Base-by-base conservation (phyloP, 208 protist species). In the Novymonas esmeraldas region DNA sequence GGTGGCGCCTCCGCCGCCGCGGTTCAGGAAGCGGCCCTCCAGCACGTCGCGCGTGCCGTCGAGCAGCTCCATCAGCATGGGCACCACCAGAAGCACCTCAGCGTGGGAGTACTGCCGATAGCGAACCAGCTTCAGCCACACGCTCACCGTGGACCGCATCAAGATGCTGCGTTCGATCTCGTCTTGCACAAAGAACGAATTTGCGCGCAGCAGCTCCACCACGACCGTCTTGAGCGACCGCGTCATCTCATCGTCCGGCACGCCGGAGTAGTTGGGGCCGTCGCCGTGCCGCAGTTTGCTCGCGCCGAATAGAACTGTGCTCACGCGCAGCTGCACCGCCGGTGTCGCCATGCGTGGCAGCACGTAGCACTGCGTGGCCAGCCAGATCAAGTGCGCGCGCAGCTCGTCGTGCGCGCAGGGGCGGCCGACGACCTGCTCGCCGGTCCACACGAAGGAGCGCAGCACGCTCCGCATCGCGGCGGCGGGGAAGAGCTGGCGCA, bases 261-360 rank as follows among this genome's bases (percentile, higher is more conserved):
- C 50, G 24, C 82, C 78, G 9, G 79, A 87, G 54, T 81, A 79
- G 28, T 54, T 76, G 14, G 36, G 31, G 18, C 31, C 24, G 31
- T 48, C 44, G 24, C 62, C 14, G 49, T 73, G 62, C 34, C 85
- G 84, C 20, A 94, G 77, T 38, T 39, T 33, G 66, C 88, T 94
- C 14, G 82, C 79, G n/a, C 82, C 88, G 56, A 87, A 87, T 24
- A 94, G 71, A 1, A 90, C 81, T 11, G 88, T 90, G 33, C 55
- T 79, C 6, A 81, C 74, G 44, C 82, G 82, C 62, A 94, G 74
- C 79, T 88, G 80, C 52, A 78, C 68, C 51, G 64, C 71, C 13
- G 73, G 78, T 54, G 83, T 67, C 16, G 68, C 61, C 36, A 89
- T 82, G 11, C 67, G 57, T 14, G 72, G 70, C 44, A 82, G 48